Evolutionary conservation across 139 green algal species (phyloP).

Genomic region (Chlorella sorokiniana): DNA sequence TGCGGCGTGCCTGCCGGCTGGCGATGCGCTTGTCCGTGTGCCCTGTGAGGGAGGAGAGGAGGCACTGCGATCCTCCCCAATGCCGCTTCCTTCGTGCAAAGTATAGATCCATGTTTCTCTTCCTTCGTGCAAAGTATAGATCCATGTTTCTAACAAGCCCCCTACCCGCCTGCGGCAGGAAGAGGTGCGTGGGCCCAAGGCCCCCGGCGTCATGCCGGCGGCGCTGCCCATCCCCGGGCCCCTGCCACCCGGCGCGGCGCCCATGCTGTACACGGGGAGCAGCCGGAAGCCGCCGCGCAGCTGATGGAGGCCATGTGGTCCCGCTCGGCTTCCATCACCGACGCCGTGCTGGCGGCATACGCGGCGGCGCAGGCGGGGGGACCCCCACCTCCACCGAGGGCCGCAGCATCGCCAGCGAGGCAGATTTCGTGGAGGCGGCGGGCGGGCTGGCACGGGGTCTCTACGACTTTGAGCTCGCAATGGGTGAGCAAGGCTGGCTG

Average conservation of each 20-base stretch:
- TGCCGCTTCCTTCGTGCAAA: no score
- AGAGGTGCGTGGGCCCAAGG: slow-evolving; percentile 16
- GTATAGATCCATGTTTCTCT: no score
- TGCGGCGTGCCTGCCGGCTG: no score
- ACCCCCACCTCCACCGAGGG: background rate
- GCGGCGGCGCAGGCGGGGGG: slow-evolving; percentile 11
- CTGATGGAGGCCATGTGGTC: slow-evolving; percentile 43
- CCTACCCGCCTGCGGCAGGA: background rate
- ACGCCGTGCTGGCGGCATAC: slow-evolving; percentile 45
- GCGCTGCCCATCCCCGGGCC: background rate
- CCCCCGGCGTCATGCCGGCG: background rate
- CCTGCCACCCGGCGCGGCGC: slow-evolving; percentile 3
- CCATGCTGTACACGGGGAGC: slow-evolving; percentile 37
- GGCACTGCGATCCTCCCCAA: no score
- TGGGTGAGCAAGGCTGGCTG: slow-evolving; percentile 52
- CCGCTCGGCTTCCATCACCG: slow-evolving; percentile 2
- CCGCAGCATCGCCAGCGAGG: slow-evolving; percentile 4
- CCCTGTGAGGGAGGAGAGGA: no score
- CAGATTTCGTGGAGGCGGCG: slow-evolving; percentile 39
- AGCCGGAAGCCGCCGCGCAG: slow-evolving; percentile 8
- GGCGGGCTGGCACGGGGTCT: slow-evolving; percentile 38
- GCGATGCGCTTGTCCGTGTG: no score
- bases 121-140: no score
- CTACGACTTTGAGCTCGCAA: slow-evolving; percentile 49
- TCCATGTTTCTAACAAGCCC: no score